Percentiles rank a stretch among this genome's conserved stretches.
Conservation (phyloP, 257 asterid genomes). For the Perilla frutescens region DNA sequence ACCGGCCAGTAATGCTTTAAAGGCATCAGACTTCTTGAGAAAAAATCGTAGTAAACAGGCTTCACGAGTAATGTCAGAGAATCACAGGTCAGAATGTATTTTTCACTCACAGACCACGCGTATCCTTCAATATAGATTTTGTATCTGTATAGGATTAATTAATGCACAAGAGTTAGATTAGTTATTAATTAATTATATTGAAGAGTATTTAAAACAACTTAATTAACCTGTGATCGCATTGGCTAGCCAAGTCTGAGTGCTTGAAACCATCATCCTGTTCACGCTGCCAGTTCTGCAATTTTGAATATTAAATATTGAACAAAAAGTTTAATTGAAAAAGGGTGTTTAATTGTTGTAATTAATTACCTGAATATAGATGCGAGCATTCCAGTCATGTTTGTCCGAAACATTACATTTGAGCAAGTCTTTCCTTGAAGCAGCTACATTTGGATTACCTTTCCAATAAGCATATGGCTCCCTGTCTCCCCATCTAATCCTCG, state of each 20-base stretch:
- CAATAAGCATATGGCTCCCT: constrained; percentile 89
- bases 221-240: constrained; percentile 72
- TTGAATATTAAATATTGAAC: too few relatives aligned
- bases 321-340: too few relatives aligned
- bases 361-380: constrained; percentile 67
- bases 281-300: constrained; percentile 63
- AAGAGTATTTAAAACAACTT: too few relatives aligned
- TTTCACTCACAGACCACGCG: constrained; percentile 97
- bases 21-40: constrained; percentile 80
- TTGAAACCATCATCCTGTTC: constrained; percentile 68
- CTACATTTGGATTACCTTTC: constrained; percentile 79
- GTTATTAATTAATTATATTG: too few relatives aligned
- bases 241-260: constrained; percentile 77
- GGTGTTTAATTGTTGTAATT: too few relatives aligned
- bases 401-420: constrained; percentile 77
- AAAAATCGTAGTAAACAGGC: constrained; percentile 80
- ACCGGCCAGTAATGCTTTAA: constrained; percentile 90
- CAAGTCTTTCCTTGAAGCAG: constrained; percentile 67
- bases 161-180: not conserved
- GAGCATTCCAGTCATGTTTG: constrained; percentile 90
- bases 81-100: constrained; percentile 88
- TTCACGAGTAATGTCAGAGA: constrained; percentile 64
- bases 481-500: constrained; percentile 61
- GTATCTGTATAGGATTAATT: constrained; percentile 48
- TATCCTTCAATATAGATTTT: constrained; percentile 90